Evolutionary conservation across 805 yeast species (phyloP).

Genomic region (Suhomyces tanzawaensis): DNA sequence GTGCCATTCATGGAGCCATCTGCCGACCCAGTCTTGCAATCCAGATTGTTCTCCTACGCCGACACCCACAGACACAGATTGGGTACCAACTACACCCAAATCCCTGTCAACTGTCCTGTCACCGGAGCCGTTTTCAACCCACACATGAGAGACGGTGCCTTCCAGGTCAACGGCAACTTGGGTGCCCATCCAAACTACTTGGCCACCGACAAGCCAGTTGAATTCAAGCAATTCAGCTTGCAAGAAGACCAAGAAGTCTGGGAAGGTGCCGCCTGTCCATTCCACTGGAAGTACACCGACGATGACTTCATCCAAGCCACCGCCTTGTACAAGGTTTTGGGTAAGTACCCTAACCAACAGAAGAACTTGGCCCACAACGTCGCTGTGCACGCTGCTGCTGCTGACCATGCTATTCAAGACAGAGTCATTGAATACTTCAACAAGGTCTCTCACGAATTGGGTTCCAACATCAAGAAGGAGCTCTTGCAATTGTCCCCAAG

Average conservation of each 20-base stretch:
- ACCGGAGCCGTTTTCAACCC: slow-evolving; percentile 52
- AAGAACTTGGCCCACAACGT: slow-evolving; percentile 79
- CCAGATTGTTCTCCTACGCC: slow-evolving; percentile 71
- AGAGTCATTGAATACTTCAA: slow-evolving; percentile 72
- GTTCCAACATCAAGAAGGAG: slow-evolving; percentile 64
- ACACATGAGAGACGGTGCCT: slow-evolving; percentile 78
- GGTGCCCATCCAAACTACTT: slow-evolving; percentile 78
- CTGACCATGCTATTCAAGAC: slow-evolving; percentile 75
- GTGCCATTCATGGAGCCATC: slow-evolving; percentile 76
- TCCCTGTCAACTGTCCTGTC: slow-evolving; percentile 75
- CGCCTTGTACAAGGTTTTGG: slow-evolving; percentile 74
- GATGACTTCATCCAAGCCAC: slow-evolving; percentile 81
- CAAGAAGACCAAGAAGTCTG: slow-evolving; percentile 76
- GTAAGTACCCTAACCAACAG: slow-evolving; percentile 79
- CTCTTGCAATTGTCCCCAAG: slow-evolving; percentile 51
- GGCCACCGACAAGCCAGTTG: slow-evolving; percentile 52
- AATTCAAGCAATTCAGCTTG: slow-evolving; percentile 43
- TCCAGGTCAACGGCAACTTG: slow-evolving; percentile 59
- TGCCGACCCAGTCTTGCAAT: slow-evolving; percentile 75
- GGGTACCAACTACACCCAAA: slow-evolving; percentile 64
- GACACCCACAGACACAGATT: slow-evolving; percentile 78
- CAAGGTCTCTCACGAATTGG: slow-evolving; percentile 69
- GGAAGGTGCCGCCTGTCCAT: slow-evolving; percentile 79
- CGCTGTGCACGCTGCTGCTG: slow-evolving; percentile 68
- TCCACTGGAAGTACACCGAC: slow-evolving; percentile 77